phyloP scores from a whole-genome alignment of 768 basidiomycete genomes.

The Termitomyces sp. region DNA sequence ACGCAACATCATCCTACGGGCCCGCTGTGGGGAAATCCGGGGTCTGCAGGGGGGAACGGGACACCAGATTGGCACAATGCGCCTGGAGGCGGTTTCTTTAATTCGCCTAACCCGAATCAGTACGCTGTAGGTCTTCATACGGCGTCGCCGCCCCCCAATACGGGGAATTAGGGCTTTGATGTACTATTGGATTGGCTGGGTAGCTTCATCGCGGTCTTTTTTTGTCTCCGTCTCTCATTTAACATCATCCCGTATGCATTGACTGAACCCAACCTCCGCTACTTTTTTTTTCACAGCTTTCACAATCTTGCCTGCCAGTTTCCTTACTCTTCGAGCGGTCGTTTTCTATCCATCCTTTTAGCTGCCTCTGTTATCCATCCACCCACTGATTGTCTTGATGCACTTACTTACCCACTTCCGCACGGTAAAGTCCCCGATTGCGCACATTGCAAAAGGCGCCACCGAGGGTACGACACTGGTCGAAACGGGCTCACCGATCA shows the following conservation, averaged over 20 bases:
- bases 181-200: conserved; percentile 8
- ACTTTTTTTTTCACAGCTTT: not conserved
- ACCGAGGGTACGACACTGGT: not conserved
- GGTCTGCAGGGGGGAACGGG: conserved; percentile 12
- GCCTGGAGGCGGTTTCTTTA: conserved; percentile 41
- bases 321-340: not conserved
- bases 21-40: conserved; percentile 39
- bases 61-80: conserved; percentile 44
- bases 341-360: not conserved
- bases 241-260: conserved; percentile 1
- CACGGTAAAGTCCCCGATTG: not conserved
- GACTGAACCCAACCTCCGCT: not conserved
- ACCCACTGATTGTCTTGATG: conserved; percentile 11
- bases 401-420: conserved; percentile 12
- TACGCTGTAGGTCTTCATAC: conserved; percentile 44
- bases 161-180: conserved; percentile 23
- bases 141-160: conserved; percentile 45
- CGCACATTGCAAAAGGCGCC: not conserved
- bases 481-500: not conserved
- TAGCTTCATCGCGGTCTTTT: not conserved
- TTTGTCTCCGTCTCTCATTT: conserved; percentile 2
- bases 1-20: conserved; percentile 21
- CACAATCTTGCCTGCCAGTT: not conserved
- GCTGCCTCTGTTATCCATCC: not conserved
- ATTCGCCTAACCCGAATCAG: conserved; percentile 26